phyloP scores from a whole-genome alignment of 306 rosid genomes.

The Pueraria montana region DNA sequence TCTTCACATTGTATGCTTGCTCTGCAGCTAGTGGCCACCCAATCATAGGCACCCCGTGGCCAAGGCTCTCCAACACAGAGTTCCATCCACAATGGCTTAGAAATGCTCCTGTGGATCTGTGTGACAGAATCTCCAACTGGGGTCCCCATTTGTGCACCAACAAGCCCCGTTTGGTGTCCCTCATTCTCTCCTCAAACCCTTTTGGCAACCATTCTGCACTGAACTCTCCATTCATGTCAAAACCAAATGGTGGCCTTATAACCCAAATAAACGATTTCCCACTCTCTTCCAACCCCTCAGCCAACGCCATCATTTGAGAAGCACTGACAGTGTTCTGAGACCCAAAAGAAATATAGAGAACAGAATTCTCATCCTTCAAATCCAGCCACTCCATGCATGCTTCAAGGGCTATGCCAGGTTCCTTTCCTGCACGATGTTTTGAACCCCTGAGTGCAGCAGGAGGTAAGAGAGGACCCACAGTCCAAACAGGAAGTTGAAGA shows the following conservation, averaged over 20 bases:
- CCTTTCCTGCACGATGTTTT: constrained; percentile 58
- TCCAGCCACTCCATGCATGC: constrained; percentile 68
- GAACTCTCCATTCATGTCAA: constrained; percentile 62
- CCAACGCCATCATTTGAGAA: constrained; percentile 76
- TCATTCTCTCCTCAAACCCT: constrained; percentile 71
- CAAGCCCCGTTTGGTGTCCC: constrained; percentile 52
- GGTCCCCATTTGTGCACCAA: constrained; percentile 82
- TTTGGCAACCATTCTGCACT: constrained; percentile 69
- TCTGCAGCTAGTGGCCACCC: constrained; percentile 91
- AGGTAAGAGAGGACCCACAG: constrained; percentile 71
- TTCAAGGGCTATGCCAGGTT: constrained; percentile 58
- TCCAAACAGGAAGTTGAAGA: constrained; percentile 55
- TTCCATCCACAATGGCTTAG: constrained; percentile 95
- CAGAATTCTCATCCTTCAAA: constrained; percentile 52
- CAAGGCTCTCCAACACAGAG: constrained; percentile 78
- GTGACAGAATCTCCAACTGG: constrained; percentile 77
- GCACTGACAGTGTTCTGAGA: constrained; percentile 80
- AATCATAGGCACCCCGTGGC: constrained; percentile 77
- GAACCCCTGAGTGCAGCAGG: constrained; percentile 29
- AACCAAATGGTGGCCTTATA: constrained; percentile 77
- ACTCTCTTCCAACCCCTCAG: constrained; percentile 73
- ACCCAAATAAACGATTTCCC: constrained; percentile 73
- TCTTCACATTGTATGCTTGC: constrained; percentile 76
- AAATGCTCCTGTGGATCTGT: constrained; percentile 66
- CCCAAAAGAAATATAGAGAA: constrained; percentile 82